A percentile compares a stretch with the other conserved stretches of the same genome.
Conservation (phyloP, 805 yeast species). For the Candida koratica region DNA sequence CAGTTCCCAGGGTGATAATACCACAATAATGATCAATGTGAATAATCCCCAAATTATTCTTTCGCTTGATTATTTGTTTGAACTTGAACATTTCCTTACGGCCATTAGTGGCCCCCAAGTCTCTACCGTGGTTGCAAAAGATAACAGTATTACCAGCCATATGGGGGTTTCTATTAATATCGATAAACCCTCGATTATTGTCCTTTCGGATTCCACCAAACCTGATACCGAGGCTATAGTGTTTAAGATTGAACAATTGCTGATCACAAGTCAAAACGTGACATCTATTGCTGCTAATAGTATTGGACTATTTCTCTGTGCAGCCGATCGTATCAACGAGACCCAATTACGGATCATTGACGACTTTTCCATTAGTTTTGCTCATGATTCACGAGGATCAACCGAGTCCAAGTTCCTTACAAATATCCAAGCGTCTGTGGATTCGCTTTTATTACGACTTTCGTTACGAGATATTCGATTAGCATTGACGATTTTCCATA, state of each 20-base stretch:
- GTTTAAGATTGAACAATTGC: slow-evolving; percentile 76
- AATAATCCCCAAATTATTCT: slow-evolving; percentile 78
- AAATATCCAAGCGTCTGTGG: slow-evolving; percentile 64
- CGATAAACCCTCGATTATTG: slow-evolving; percentile 69
- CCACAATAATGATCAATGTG: slow-evolving; percentile 54
- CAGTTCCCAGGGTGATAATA: slow-evolving; percentile 39
- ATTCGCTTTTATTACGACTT: slow-evolving; percentile 74
- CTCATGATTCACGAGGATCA: slow-evolving; percentile 69
- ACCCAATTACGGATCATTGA: slow-evolving; percentile 72
- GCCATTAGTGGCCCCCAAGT: no score
- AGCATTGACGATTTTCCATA: slow-evolving; percentile 69
- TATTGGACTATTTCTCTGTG: slow-evolving; percentile 81
- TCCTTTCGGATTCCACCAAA: slow-evolving; percentile 74
- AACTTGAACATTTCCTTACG: slow-evolving; percentile 62
- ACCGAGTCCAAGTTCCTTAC: slow-evolving; percentile 56
- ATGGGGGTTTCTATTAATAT: slow-evolving; percentile 63
- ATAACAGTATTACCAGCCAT: slow-evolving; percentile 10
- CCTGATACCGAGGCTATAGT: slow-evolving; percentile 81
- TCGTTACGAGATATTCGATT: slow-evolving; percentile 83
- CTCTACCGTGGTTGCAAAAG: slow-evolving; percentile 41
- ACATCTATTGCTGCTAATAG: slow-evolving; percentile 65
- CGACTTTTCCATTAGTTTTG: slow-evolving; percentile 77
- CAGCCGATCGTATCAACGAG: slow-evolving; percentile 64
- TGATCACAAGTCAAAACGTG: slow-evolving; percentile 64
- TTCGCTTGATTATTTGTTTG: slow-evolving; percentile 82